A percentile compares a stretch with the other conserved stretches of the same genome.
Evolutionary conservation across 495 filamentous ascomycete genomes (phyloP).

Genomic region (Achaetomiella virescens): DNA sequence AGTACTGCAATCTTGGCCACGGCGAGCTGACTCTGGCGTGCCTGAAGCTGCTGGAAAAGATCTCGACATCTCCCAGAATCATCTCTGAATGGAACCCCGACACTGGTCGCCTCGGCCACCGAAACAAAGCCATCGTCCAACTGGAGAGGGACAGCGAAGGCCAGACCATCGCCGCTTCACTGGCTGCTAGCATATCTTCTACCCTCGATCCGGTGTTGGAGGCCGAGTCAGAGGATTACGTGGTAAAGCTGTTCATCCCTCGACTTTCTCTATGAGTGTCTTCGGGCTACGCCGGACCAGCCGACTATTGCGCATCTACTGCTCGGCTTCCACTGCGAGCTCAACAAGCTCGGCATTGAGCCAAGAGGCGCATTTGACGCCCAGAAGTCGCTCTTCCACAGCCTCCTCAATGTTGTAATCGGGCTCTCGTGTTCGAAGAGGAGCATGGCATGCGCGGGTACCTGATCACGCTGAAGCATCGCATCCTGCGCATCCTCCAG

Average conservation of each 20-base stretch:
- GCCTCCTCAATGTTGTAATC: constrained; percentile 60
- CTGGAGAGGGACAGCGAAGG: constrained; percentile 65
- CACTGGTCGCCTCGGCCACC: constrained; percentile 46
- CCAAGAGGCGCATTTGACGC: constrained; percentile 57
- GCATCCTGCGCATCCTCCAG: constrained; percentile 69
- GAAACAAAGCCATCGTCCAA: constrained; percentile 73
- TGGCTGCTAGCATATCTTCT: constrained; percentile 58
- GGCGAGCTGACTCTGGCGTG: constrained; percentile 68
- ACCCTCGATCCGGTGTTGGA: constrained; percentile 60
- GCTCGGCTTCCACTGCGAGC: constrained; percentile 75
- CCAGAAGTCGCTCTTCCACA: constrained; percentile 73
- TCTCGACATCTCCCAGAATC: constrained; percentile 74
- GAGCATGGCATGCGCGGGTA: constrained; percentile 57
- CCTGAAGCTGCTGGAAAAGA: constrained; percentile 72
- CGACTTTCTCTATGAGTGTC: constrained; percentile 71
- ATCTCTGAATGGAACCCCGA: constrained; percentile 49
- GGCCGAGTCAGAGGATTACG: constrained; percentile 57
- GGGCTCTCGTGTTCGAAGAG: constrained; percentile 56
- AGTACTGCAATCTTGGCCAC: constrained; percentile 77
- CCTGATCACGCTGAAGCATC: constrained; percentile 64
- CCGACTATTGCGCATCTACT: constrained; percentile 86
- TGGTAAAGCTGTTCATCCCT: constrained; percentile 73
- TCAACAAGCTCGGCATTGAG: constrained; percentile 57
- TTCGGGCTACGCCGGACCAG: constrained; percentile 58
- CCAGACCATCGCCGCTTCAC: constrained; percentile 59